Evolutionary conservation across 495 filamentous ascomycete genomes (phyloP).

Genomic region (Lindgomyces ingoldianus): DNA sequence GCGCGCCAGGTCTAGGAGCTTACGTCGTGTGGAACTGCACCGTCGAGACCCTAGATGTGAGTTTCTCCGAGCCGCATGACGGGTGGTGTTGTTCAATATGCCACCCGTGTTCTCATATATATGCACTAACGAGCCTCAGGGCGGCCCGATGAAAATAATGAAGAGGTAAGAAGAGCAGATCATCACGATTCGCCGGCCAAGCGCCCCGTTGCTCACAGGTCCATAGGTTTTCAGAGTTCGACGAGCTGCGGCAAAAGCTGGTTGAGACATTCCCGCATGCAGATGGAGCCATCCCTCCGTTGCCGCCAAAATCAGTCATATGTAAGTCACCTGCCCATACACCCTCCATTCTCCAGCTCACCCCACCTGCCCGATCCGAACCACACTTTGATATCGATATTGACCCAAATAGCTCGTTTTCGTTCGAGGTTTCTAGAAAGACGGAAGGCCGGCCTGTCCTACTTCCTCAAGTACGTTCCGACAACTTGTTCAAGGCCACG

Average conservation of each 20-base stretch:
- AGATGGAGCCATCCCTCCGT: constrained; percentile 60
- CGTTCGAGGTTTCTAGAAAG: constrained; percentile 68
- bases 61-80: constrained; percentile 36
- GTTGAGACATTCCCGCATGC: constrained; percentile 66
- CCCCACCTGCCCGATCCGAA: constrained; percentile 25
- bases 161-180: constrained; percentile 52
- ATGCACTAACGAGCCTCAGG: constrained; percentile 48
- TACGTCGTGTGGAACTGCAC: constrained; percentile 77
- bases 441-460: constrained; percentile 63
- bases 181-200: background rate
- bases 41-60: constrained; percentile 69
- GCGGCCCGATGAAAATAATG: constrained; percentile 60
- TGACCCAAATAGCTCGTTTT: constrained; percentile 58
- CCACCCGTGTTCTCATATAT: no score
- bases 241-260: constrained; percentile 60
- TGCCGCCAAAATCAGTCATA: constrained; percentile 71
- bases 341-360: constrained; percentile 2
- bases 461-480: constrained; percentile 67
- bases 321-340: constrained; percentile 52
- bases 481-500: background rate
- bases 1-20: constrained; percentile 62
- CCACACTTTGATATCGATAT: constrained; percentile 8
- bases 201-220: constrained; percentile 15
- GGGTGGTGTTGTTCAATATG: constrained; percentile 10
- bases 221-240: constrained; percentile 71